These are phyloP conservation scores for Cystobasidium tubakii DNA, from an alignment of 768 basidiomycete species.

Conservation along the genomic window DNA sequence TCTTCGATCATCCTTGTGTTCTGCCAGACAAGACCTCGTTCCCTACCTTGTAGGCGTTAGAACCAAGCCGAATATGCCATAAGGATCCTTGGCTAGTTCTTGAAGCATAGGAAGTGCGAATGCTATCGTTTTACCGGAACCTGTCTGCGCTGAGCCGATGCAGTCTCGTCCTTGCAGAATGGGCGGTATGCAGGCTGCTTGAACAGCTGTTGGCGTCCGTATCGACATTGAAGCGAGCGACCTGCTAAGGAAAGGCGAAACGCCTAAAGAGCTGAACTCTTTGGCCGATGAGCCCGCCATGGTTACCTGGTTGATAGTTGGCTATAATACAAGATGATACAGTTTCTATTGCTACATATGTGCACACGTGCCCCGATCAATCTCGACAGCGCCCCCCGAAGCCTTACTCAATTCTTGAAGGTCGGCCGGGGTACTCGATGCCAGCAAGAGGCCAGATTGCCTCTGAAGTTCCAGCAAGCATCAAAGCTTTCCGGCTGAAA, in stretches of 20 bases:
- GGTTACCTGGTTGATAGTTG: background rate
- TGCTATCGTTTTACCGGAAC: constrained; percentile 94
- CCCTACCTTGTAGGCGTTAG: constrained; percentile 86
- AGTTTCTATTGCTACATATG: background rate
- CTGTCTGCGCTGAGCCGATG: constrained; percentile 95
- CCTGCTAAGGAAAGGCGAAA: constrained; percentile 55
- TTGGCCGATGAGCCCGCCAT: constrained; percentile 1
- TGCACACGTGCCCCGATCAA: background rate
- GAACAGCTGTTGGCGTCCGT: constrained; percentile 73
- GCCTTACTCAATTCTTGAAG: background rate
- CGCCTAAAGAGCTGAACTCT: constrained; percentile 46
- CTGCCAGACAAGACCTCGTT: background rate
- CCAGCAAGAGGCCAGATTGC: constrained; percentile 19
- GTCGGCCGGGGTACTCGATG: constrained; percentile 16
- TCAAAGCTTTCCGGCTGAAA: constrained; percentile 27
- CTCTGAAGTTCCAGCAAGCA: constrained; percentile 15
- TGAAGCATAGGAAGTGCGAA: constrained; percentile 94
- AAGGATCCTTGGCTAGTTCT: constrained; percentile 77
- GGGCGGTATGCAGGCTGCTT: constrained; percentile 80
- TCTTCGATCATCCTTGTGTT: constrained; percentile 16
- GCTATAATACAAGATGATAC: background rate
- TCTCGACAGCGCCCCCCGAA: too few relatives aligned
- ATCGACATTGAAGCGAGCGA: constrained; percentile 80
- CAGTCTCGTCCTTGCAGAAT: constrained; percentile 86
- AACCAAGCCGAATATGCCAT: constrained; percentile 86